These are phyloP conservation scores for Pleurotus djamor DNA, from an alignment of 768 basidiomycete species.

Conservation along the genomic window DNA sequence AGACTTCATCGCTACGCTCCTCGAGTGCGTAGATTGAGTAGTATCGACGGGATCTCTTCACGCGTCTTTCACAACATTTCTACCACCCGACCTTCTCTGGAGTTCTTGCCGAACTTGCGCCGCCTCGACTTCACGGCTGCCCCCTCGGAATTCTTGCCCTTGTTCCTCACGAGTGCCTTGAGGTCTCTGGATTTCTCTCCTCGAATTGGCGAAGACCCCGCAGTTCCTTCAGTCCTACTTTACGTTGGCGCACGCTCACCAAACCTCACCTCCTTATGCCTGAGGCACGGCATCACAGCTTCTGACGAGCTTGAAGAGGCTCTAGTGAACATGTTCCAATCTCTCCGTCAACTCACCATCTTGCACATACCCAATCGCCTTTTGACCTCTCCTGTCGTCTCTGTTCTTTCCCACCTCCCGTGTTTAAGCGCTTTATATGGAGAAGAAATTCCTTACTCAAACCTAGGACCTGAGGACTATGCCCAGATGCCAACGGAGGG, in stretches of 20 bases:
- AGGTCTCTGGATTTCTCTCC: neutral
- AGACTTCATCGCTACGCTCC: neutral
- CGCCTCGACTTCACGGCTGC: neutral
- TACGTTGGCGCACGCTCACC: neutral
- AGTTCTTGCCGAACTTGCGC: neutral
- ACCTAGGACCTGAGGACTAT: too few species aligned
- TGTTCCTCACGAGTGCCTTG: neutral
- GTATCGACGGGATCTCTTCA: neutral
- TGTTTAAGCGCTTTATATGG: neutral
- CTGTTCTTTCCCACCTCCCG: neutral
- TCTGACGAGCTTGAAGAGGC: too few species aligned
- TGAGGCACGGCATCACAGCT: neutral
- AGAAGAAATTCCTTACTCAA: neutral
- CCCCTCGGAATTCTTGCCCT: neutral
- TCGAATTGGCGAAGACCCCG: neutral
- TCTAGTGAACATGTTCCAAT: too few species aligned
- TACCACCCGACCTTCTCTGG: neutral
- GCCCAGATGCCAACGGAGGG: neutral
- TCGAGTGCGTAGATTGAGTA: neutral
- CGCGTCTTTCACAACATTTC: neutral
- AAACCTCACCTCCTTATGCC: neutral
- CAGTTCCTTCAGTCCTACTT: too few species aligned
- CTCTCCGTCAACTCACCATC: too few species aligned
- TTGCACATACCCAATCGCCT: too few species aligned
- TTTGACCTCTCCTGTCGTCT: too few species aligned